A percentile compares a stretch with the other conserved stretches of the same genome.
phyloP scores from a whole-genome alignment of 352 stramenopile species.

The Pythium chondricola region DNA sequence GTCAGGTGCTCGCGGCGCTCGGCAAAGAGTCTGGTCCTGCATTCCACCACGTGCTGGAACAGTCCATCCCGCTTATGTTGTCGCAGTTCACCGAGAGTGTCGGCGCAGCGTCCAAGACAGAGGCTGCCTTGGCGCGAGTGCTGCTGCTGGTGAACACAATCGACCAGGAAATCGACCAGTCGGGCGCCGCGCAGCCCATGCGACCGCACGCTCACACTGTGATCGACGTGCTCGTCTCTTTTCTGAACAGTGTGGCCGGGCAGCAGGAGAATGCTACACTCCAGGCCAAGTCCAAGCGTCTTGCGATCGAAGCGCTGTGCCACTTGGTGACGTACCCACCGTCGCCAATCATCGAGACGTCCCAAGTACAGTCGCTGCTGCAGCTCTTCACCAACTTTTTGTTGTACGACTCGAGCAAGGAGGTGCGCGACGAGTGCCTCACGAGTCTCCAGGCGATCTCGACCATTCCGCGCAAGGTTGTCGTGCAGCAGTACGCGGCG shows the following conservation, averaged over 20 bases:
- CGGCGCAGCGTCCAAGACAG: slow-evolving; percentile 49
- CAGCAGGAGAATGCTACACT: slow-evolving; percentile 17
- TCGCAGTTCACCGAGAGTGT: slow-evolving; percentile 49
- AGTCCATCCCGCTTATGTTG: slow-evolving; percentile 53
- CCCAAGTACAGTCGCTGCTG: slow-evolving; percentile 61
- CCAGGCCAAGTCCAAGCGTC: slow-evolving; percentile 45
- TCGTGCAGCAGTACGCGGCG: slow-evolving; percentile 48
- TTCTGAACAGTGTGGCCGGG: slow-evolving; percentile 27
- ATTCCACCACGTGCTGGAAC: slow-evolving; percentile 68
- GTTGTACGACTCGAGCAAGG: slow-evolving; percentile 48
- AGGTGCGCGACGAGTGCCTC: slow-evolving; percentile 65
- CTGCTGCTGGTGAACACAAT: slow-evolving; percentile 77
- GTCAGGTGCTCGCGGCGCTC: slow-evolving; percentile 57
- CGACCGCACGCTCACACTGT: slow-evolving; percentile 49
- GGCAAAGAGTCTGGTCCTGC: slow-evolving; percentile 57
- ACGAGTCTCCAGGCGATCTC: slow-evolving; percentile 66
- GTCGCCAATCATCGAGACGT: slow-evolving; percentile 60
- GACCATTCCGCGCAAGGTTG: slow-evolving; percentile 48
- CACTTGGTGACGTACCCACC: slow-evolving; percentile 76
- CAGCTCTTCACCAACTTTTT: slow-evolving; percentile 70
- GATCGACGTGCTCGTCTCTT: slow-evolving; percentile 53
- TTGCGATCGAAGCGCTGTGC: slow-evolving; percentile 60
- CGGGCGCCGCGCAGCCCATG: slow-evolving; percentile 61
- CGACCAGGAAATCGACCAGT: slow-evolving; percentile 79
- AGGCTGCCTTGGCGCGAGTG: slow-evolving; percentile 59